Base-by-base conservation (phyloP, 1,284 basidiomycete genomes). In the Malassezia cuniculi region DNA sequence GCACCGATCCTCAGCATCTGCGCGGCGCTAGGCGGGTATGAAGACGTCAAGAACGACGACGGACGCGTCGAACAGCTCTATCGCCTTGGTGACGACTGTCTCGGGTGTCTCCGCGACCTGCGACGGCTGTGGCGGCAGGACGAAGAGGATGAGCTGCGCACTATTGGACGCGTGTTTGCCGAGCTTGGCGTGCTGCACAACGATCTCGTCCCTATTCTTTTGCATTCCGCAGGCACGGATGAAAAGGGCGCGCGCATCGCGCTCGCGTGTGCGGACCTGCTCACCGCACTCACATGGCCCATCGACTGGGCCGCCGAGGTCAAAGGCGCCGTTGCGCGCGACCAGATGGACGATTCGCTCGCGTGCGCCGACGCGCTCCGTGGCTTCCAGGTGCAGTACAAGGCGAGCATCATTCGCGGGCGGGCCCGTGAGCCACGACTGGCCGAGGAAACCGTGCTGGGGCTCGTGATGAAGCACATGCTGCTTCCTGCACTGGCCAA, bases 261-360 rank as follows among this genome's bases (percentile, higher is more conserved):
- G 3, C 41, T 66, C 1, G 64, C 64, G 5, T 63, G 60, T 29
- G 57, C 55, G 19, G 64, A 67, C 31, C 45, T 67, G n/a, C 47
- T 67, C 32, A 67, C 60, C 6, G 56, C 62, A 1, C 44, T 67
- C 31, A 67, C 64, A 0, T 67, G 64, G 64, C 64, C 64, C 1
- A 52, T 67, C 12, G 60, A 65, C 39, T 53, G 50, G 9, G 34
- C 47, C 5, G 58, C 54, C 28, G 64, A 66, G 36, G 27, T 61
- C 5, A 52, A 51, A 27, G 59, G 55, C 26, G 55, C 53, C 9
- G 44, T 52, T 21, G 52, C 50, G 34, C 53, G 55, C 21, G 53
- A 56, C 17, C 49, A 58, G 26, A 57, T 60, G n/a, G 41, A 50
- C 9, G 40, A 47, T 19, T 42, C 50, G 12, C 37, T 65, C 2